Evolutionary conservation across 73 alveolate species (phyloP), one percentile per base, ranked within the genome.

Genomic region (Paramecium bursaria): DNA sequence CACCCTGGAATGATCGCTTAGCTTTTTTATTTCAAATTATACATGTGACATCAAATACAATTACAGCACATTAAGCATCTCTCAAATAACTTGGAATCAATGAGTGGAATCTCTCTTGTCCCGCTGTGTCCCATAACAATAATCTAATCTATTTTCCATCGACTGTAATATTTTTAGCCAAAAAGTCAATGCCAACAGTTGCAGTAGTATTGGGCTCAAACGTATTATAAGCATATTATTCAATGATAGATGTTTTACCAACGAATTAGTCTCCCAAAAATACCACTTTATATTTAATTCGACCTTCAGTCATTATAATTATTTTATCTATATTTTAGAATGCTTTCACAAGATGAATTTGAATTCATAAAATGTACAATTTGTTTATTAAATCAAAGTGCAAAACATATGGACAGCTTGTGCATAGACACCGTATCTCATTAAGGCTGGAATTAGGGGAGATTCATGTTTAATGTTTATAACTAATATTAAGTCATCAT

Each of bases 1-100:
- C 89, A 50, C 93, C 77, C 31, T 86, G 54, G 73, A 94, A 95
- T 21, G 98, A 87, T 14, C 86, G 73, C 54, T 86, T 73, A 73
- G 87, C 88, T 67, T 35, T 30, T 39, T 1, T 39, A 39, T 0
- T 15, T 44, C 5, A 39, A 39, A 7, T 14, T 3, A 6, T 67
- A 67, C 82, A 67, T 74, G 90, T 82, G 22, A 50, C 60, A 55
- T 82, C 90, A 26, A 82, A 82, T 9, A 74, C 86, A 47, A 74
- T 74, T n/a, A 74, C 39, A 7, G 74, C 87, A 3, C 87, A 48
- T 26, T 21, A 19, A 0, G 87, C 87, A 74, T 74, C 75, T 52
- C 86, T 47, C 0, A 74, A 22, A 48, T 74, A 74, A 0, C 75
- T 35, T 15, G 86, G 86, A 26, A 74, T 74, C 7, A 74, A 48